These are phyloP conservation scores for Nephelium lappaceum DNA, from an alignment of 345 rosid genomes.

Conservation along the genomic window DNA sequence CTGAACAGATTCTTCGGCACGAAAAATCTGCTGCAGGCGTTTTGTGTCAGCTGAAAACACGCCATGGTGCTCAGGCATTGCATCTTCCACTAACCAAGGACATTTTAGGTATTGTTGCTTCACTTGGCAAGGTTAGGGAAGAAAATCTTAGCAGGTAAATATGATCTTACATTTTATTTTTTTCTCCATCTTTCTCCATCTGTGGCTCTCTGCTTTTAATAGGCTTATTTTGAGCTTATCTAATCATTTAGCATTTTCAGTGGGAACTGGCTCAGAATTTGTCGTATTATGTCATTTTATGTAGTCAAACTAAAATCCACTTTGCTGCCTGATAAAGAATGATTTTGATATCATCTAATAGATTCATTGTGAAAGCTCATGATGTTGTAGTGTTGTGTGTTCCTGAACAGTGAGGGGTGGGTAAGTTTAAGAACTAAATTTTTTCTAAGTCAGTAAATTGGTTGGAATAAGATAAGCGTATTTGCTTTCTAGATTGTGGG, in stretches of 20 bases:
- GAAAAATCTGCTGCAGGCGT: slow-evolving; percentile 82
- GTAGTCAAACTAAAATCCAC: not conserved
- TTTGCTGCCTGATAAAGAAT: not conserved
- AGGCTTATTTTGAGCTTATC: not conserved
- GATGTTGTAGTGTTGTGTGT: not conserved
- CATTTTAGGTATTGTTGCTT: slow-evolving; percentile 77
- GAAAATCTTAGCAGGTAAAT: slow-evolving; percentile 79
- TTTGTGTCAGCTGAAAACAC: slow-evolving; percentile 51
- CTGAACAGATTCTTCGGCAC: slow-evolving; percentile 53
- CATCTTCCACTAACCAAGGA: slow-evolving; percentile 50
- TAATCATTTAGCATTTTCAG: not conserved
- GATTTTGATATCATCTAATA: not conserved
- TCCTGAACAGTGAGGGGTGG: not conserved
- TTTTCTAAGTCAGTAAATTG: not conserved
- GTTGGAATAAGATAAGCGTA: not conserved
- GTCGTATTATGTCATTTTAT: not conserved
- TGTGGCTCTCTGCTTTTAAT: slow-evolving; percentile 4
- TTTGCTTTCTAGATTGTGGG: not conserved
- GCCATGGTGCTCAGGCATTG: slow-evolving; percentile 45
- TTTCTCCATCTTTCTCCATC: slow-evolving; percentile 5
- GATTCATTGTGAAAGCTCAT: not conserved
- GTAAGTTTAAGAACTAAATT: slow-evolving; percentile 9
- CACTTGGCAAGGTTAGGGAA: slow-evolving; percentile 78
- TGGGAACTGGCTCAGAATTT: not conserved
- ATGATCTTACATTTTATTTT: slow-evolving; percentile 15